phyloP scores from a whole-genome alignment of 345 rosid genomes.

The Tarenaya hassleriana region DNA sequence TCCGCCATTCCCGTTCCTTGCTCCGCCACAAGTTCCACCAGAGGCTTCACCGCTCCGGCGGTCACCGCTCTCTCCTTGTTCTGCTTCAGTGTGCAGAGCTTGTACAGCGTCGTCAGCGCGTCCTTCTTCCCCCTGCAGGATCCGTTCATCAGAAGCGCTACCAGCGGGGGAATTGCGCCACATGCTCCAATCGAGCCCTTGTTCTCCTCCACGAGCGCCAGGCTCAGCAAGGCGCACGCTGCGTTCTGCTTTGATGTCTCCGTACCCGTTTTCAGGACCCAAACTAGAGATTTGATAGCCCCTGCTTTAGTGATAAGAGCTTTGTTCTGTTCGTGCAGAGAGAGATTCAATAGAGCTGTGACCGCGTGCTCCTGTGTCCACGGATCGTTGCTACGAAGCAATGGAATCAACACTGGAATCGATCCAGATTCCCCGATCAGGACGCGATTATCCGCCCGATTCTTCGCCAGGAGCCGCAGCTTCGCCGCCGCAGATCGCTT shows the following conservation, averaged over 20 bases:
- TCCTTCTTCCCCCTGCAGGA: slow-evolving; percentile 86
- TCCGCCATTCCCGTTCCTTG: slow-evolving; percentile 86
- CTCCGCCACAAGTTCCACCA: slow-evolving; percentile 69
- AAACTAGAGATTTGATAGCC: slow-evolving; percentile 76
- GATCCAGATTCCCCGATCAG: slow-evolving; percentile 95
- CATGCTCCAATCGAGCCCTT: slow-evolving; percentile 77
- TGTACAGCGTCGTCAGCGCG: slow-evolving; percentile 83
- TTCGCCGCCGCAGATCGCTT: slow-evolving; percentile 95
- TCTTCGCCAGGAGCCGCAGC: slow-evolving; percentile 79
- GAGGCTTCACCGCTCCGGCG: slow-evolving; percentile 88
- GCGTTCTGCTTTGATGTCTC: slow-evolving; percentile 96
- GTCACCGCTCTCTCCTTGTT: slow-evolving; percentile 89
- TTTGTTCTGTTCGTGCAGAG: slow-evolving; percentile 70
- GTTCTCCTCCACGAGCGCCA: slow-evolving; percentile 80
- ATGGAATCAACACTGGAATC: slow-evolving; percentile 70
- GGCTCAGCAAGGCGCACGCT: slow-evolving; percentile 79
- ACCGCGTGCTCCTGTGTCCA: slow-evolving; percentile 95
- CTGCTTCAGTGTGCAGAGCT: slow-evolving; percentile 65
- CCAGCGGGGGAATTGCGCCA: slow-evolving; percentile 93
- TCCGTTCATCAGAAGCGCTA: slow-evolving; percentile 68
- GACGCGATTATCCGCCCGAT: slow-evolving; percentile 72
- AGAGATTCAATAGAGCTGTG: slow-evolving; percentile 80
- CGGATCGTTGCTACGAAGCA: slow-evolving; percentile 76
- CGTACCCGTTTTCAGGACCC: slow-evolving; percentile 85
- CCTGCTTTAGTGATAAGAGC: slow-evolving; percentile 52